Evolutionary conservation across 768 basidiomycete species (phyloP).

Genomic region (Tulasnella sp.): DNA sequence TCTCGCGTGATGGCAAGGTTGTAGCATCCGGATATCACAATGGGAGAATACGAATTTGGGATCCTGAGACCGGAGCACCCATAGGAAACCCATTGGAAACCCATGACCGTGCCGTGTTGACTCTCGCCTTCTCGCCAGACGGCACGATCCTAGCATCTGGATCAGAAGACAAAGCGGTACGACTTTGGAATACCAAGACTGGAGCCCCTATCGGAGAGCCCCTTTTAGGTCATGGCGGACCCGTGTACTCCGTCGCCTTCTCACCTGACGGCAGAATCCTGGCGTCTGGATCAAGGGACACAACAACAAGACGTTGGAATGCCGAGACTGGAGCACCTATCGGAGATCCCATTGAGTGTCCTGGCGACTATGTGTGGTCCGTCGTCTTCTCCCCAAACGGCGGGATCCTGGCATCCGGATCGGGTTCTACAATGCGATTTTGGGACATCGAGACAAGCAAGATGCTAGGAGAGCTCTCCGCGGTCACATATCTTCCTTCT

Average conservation of each 20-base stretch:
- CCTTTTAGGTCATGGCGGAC: neutral
- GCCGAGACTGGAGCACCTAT: neutral
- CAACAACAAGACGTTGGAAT: neutral
- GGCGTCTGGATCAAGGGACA: neutral
- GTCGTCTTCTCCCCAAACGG: neutral
- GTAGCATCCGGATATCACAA: too few relatives aligned
- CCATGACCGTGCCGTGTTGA: neutral
- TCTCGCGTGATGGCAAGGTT: too few relatives aligned
- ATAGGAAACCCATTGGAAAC: neutral
- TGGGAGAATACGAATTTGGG: too few relatives aligned
- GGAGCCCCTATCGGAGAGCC: too few relatives aligned
- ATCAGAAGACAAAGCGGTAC: neutral
- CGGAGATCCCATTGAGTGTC: neutral
- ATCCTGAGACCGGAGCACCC: too few relatives aligned
- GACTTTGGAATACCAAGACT: neutral
- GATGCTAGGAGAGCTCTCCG: neutral
- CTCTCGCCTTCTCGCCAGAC: constrained; percentile 25
- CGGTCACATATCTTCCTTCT: neutral
- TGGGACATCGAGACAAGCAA: neutral
- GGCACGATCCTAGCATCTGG: neutral
- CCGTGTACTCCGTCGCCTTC: neutral
- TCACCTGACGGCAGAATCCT: neutral
- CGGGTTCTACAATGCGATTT: neutral
- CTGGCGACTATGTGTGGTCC: neutral
- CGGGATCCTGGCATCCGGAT: neutral